Base-by-base conservation (phyloP, 192 early-diverging fungal genomes). In the Spinellus fusiger region DNA sequence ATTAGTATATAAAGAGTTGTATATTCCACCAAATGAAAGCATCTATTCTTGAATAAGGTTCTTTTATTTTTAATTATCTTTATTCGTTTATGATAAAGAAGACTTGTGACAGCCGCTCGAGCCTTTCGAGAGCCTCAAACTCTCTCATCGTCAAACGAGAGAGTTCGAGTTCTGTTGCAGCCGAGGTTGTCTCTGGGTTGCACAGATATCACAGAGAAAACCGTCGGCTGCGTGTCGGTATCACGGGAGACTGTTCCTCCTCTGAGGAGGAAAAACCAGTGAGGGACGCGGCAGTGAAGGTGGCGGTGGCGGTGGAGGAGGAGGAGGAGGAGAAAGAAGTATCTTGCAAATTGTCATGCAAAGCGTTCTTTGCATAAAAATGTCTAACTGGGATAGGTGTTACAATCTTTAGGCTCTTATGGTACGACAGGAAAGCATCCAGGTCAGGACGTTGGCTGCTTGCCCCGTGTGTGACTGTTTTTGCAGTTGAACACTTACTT, bases 131-230 rank as follows among this genome's bases (percentile, higher is more conserved):
- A n/a, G n/a, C n/a, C n/a, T n/a, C n/a, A n/a, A n/a, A n/a, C n/a
- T n/a, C n/a, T n/a, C n/a, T n/a, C n/a, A n/a, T n/a, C n/a, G n/a
- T n/a, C n/a, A n/a, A n/a, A n/a, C n/a, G n/a, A n/a, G n/a, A n/a
- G n/a, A n/a, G n/a, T n/a, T n/a, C n/a, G n/a, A n/a, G n/a, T n/a
- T n/a, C n/a, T n/a, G n/a, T n/a, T n/a, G n/a, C n/a, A n/a, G n/a
- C n/a, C n/a, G 40, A 44, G 31, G 23, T 50, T 22, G 62, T 13
- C 40, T 18, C 32, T 16, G 59, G 69, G 18, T 71, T 62, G 27
- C 69, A 71, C 18, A 71, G n/a, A 33, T 67, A 58, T 27, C 59
- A 64, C 8, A 67, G 38, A 1, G 64, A 71, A 5, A 71, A 37
- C 26, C 61, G 54, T 44, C 62, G 54, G 18, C 32, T 54, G 25